A percentile compares a stretch with the other conserved stretches of the same genome.
Conservation (phyloP, 495 filamentous ascomycete genomes). For the Aspergillus bertholletiae region DNA sequence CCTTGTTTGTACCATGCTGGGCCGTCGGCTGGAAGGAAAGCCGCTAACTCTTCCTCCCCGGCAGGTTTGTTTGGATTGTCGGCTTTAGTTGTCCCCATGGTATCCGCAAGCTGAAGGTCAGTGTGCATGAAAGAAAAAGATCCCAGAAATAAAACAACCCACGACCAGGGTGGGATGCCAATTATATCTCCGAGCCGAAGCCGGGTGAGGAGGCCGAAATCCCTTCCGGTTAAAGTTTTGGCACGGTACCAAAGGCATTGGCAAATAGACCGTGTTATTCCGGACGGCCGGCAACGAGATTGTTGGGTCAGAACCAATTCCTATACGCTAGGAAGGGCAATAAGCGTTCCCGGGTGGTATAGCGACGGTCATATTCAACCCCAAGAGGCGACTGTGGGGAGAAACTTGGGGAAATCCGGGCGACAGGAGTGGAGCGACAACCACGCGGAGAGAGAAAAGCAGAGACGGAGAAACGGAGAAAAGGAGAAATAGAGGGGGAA, state of each 20-base stretch:
- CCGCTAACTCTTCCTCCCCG: neutral
- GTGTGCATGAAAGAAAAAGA: neutral
- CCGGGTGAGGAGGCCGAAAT: no score
- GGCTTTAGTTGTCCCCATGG: neutral
- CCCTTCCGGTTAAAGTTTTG: no score
- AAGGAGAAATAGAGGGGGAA: slow-evolving; percentile 12
- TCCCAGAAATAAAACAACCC: no score
- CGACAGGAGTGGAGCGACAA: neutral
- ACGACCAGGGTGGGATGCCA: no score
- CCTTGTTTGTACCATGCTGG: slow-evolving; percentile 17
- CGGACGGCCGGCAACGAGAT: no score
- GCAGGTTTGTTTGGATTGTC: neutral
- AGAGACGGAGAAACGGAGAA: slow-evolving; percentile 23
- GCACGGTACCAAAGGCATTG: no score
- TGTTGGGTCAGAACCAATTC: no score
- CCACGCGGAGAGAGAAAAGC: neutral
- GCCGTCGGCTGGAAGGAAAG: slow-evolving; percentile 6
- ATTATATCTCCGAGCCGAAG: no score
- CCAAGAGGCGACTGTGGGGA: neutral
- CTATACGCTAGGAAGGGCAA: neutral
- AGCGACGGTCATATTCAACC: neutral
- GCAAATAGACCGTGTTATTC: no score
- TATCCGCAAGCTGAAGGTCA: neutral
- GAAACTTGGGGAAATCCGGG: neutral
- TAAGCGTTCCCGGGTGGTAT: neutral